phyloP scores from a whole-genome alignment of 352 stramenopile genomes.

The Phytophthora melonis region DNA sequence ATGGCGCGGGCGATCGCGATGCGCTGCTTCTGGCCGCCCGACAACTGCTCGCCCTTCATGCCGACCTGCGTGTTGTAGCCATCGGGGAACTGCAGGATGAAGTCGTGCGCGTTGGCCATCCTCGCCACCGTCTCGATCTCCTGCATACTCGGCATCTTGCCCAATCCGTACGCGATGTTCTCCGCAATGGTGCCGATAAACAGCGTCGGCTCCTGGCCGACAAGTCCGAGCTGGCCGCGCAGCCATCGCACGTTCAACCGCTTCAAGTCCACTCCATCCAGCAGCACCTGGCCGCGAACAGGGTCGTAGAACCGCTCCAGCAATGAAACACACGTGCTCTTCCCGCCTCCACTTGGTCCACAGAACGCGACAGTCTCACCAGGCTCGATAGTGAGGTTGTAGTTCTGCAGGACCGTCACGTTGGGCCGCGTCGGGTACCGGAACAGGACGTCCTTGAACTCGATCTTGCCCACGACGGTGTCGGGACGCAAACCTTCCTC shows the following conservation, averaged over 20 bases:
- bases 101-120: constrained; percentile 52
- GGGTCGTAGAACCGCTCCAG: constrained; percentile 49
- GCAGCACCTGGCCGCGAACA: constrained; percentile 33
- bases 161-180: constrained; percentile 55
- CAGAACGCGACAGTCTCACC: not conserved
- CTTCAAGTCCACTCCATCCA: constrained; percentile 49
- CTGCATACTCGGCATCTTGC: constrained; percentile 54
- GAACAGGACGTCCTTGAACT: constrained; percentile 50
- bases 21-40: constrained; percentile 56
- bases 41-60: constrained; percentile 24
- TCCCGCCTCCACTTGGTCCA: not conserved
- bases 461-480: constrained; percentile 35
- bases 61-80: constrained; percentile 52
- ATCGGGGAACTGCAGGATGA: constrained; percentile 49
- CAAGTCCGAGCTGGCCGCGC: constrained; percentile 40
- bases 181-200: constrained; percentile 1
- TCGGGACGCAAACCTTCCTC: constrained; percentile 25
- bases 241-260: constrained; percentile 50
- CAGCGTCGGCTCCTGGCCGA: constrained; percentile 1
- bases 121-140: constrained; percentile 71
- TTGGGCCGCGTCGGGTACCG: constrained; percentile 48
- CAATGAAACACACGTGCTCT: not conserved
- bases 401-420: constrained; percentile 35
- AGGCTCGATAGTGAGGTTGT: not conserved
- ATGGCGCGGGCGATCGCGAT: constrained; percentile 53